Evolutionary conservation across 2,329 filamentous ascomycete species (phyloP).

Genomic region (Apiospora malaysiana): DNA sequence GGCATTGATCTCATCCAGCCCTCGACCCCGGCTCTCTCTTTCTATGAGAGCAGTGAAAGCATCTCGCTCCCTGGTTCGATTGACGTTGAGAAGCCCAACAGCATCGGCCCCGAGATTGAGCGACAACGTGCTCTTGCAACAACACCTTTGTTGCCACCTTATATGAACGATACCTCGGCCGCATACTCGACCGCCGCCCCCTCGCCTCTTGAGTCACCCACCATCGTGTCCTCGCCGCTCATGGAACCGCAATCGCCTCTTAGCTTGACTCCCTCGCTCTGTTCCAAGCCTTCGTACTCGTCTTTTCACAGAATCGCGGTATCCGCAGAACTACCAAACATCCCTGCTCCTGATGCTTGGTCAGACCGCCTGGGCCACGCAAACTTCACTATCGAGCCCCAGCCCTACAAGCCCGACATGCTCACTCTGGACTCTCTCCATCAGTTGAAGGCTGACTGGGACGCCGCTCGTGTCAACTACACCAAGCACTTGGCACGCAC

Average conservation of each 20-base stretch:
- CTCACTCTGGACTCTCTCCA: constrained; percentile 64
- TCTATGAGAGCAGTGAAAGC: constrained; percentile 65
- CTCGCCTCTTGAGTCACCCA: constrained; percentile 87
- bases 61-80: constrained; percentile 53
- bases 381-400: constrained; percentile 87
- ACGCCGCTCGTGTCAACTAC: constrained; percentile 82
- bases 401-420: constrained; percentile 74
- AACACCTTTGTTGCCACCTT: constrained; percentile 84
- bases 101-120: constrained; percentile 56
- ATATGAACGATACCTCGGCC: constrained; percentile 67
- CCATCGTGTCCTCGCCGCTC: constrained; percentile 66
- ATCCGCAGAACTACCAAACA: constrained; percentile 50
- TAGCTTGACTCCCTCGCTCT: constrained; percentile 73
- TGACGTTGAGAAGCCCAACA: constrained; percentile 59
- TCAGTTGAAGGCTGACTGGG: constrained; percentile 79
- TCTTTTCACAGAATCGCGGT: constrained; percentile 66
- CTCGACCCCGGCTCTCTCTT: constrained; percentile 67
- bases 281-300: constrained; percentile 75
- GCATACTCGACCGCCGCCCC: constrained; percentile 60
- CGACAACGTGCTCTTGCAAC: constrained; percentile 69
- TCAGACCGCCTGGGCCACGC: constrained; percentile 85
- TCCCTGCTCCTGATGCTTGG: constrained; percentile 78
- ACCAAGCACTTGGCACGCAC: constrained; percentile 87
- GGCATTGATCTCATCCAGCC: constrained; percentile 60
- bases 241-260: constrained; percentile 46